Base-by-base conservation (phyloP, 805 yeast genomes). In the Cyberlindnera mississippiensis region DNA sequence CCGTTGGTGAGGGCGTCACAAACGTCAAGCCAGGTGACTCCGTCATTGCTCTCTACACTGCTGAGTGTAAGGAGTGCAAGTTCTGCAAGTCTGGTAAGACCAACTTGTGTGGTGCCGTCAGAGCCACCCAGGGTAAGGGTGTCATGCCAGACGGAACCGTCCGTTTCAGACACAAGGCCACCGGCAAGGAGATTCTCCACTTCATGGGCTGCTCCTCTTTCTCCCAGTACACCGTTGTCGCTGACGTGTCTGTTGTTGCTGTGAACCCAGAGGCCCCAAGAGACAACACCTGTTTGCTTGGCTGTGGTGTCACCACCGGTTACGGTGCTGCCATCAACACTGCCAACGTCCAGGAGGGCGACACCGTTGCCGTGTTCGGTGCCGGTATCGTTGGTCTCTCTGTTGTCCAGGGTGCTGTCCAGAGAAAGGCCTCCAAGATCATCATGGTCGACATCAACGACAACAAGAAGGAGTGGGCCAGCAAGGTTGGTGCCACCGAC, bases 141-240 rank as follows among this genome's bases (percentile, higher is more conserved):
- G 84, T 91, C 45, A 85, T 93, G 96, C 99, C 99, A 49, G 99
- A 93, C 63, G 99, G 98, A 16, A 91, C 99, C 38, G 66, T 85
- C 34, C 80, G 99, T 66, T 91, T 93, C 73, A 79, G 75, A 50
- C 80, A 85, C 62, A 62, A 64, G 50, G 64, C 69, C 37, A 80
- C 82, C 59, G 99, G 99, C 53, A 76, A 93, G 69, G 76, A 80
- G 33, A 67, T 93, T 41, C 73, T 80, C 57, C 98, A 93, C 67
- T 93, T 87, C 66, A 93, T 93, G 99, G 99, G 99, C 37, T 86
- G 96, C 66, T 91, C 98, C 28, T 85, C 97, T 22, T 93, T 93
- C 68, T 81, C 96, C 29, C 95, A 93, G 71, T 93, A 93, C 66
- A 91, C 99, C 12, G 99, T 93, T 43, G 96, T 93, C 33, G 96